Conservation (phyloP, 78 protist species). For the Chrysochromulina tobinii region DNA sequence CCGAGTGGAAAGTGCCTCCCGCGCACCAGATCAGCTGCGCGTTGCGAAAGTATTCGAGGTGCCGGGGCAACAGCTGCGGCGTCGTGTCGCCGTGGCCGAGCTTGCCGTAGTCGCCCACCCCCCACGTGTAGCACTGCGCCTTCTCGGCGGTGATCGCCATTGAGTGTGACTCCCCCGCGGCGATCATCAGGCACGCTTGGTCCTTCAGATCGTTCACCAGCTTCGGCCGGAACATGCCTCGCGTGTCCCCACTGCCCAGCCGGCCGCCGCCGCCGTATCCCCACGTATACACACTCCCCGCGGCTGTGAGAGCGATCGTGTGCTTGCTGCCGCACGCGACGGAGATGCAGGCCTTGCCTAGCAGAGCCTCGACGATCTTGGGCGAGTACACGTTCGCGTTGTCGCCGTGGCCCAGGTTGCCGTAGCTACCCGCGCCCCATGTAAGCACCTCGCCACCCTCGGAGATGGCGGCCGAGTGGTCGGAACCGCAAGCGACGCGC, state of each 20-base stretch:
- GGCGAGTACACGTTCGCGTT: neutral
- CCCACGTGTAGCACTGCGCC: neutral
- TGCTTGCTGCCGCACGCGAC: conserved; percentile 8
- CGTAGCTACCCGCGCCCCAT: neutral
- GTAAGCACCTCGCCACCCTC: neutral
- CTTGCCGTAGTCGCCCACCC: neutral
- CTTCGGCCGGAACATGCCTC: too few species aligned
- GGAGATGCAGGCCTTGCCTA: neutral
- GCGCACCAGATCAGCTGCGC: too few species aligned
- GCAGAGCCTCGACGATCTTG: neutral
- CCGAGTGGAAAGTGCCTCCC: too few species aligned
- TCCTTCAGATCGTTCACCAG: neutral
- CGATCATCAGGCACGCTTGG: neutral
- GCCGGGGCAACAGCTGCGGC: neutral
- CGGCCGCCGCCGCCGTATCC: neutral
- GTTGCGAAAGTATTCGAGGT: neutral
- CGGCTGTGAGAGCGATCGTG: neutral
- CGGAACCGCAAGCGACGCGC: neutral
- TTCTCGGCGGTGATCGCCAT: neutral
- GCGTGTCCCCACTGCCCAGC: neutral
- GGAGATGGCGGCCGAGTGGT: neutral
- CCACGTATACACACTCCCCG: neutral
- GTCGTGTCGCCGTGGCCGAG: neutral
- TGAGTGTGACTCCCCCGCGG: neutral
- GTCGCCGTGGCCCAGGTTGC: conserved; percentile 10